Conservation (phyloP, 2,329 filamentous ascomycete genomes). For the Sarocladiaceae sp. region DNA sequence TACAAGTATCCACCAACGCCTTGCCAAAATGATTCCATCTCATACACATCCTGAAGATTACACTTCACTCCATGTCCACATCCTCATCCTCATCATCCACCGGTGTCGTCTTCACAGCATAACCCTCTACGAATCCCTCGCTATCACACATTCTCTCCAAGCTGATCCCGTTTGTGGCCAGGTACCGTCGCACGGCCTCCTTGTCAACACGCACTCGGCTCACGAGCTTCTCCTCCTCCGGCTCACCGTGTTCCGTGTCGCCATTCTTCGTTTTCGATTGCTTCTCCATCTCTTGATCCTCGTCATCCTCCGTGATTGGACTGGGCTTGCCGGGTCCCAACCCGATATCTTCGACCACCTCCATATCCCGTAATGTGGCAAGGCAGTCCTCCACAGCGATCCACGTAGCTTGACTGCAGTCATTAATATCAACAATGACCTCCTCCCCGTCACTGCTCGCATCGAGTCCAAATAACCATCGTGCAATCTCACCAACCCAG, state of each 20-base stretch:
- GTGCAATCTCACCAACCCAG: conserved; percentile 78
- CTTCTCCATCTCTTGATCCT: conserved; percentile 11
- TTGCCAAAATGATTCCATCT: not conserved
- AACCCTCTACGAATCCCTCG: conserved; percentile 66
- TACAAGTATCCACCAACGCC: conserved; percentile 1
- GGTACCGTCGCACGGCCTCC: conserved; percentile 59
- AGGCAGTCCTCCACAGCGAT: conserved; percentile 83
- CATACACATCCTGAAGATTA: too few species aligned
- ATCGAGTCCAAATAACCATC: conserved; percentile 51
- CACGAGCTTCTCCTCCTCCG: conserved; percentile 26
- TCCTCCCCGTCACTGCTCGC: conserved; percentile 25
- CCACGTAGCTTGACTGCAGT: conserved; percentile 72
- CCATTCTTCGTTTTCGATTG: not conserved
- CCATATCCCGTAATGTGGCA: conserved; percentile 72
- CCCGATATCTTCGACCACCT: conserved; percentile 55
- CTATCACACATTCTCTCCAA: conserved; percentile 64
- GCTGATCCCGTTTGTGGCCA: conserved; percentile 53
- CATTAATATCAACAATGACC: conserved; percentile 56
- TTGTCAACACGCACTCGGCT: conserved; percentile 47
- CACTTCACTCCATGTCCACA: conserved; percentile 13
- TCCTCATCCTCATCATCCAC: conserved; percentile 26
- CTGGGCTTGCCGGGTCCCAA: conserved; percentile 34
- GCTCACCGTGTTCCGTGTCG: conserved; percentile 19
- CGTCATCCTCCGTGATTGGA: conserved; percentile 12
- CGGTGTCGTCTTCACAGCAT: conserved; percentile 42